A percentile compares a stretch with the other conserved stretches of the same genome.
Conservation (phyloP, 2,329 filamentous ascomycete genomes). For the Pseudogymnoascus sp. region DNA sequence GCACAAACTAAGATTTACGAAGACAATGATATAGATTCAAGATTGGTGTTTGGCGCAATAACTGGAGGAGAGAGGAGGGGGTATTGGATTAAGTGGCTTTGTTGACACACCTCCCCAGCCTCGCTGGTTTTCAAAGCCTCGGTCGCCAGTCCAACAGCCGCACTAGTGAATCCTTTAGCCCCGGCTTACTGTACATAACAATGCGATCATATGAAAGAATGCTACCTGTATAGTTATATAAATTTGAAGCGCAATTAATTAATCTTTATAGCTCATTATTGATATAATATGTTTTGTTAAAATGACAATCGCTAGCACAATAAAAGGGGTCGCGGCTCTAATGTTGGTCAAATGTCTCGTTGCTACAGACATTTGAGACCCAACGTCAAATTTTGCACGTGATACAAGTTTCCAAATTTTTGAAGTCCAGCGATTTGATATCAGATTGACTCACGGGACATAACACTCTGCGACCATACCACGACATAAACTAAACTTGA, state of each 20-base stretch:
- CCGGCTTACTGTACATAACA: conserved; percentile 4
- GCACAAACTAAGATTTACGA: neutral
- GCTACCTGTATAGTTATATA: neutral
- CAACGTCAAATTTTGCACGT: neutral
- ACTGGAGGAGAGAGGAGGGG: neutral
- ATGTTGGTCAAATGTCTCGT: neutral
- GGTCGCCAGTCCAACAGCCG: conserved; percentile 11
- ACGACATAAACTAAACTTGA: neutral
- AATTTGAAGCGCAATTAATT: neutral
- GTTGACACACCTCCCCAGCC: neutral
- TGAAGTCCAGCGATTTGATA: neutral
- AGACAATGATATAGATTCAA: neutral
- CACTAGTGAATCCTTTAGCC: conserved; percentile 6
- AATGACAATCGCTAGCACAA: neutral
- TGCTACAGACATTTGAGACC: neutral
- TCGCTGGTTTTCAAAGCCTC: conserved; percentile 9
- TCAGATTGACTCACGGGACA: conserved; percentile 6
- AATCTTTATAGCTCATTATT: neutral
- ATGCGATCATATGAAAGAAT: neutral
- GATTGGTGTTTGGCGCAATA: conserved; percentile 9
- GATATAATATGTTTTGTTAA: neutral
- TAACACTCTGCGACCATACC: conserved; percentile 6
- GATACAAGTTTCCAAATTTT: conserved; percentile 5
- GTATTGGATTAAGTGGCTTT: neutral
- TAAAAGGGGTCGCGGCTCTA: neutral